Evolutionary conservation across 305 asterid genomes (phyloP).

Genomic region (Fraxinus greggii): DNA sequence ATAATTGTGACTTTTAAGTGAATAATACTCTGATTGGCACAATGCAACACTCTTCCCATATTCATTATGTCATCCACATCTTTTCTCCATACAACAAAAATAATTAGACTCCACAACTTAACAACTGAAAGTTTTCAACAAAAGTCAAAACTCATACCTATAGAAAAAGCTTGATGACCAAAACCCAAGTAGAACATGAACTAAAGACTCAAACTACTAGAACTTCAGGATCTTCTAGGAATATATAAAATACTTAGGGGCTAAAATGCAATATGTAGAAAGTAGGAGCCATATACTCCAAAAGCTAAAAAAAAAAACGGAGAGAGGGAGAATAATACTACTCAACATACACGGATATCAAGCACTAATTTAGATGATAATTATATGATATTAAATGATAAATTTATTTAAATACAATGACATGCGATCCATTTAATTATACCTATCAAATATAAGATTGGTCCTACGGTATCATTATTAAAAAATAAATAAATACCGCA

Average conservation of each 20-base stretch:
- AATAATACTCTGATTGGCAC: not conserved
- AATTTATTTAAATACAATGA: too few species aligned
- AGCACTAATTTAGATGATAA: too few species aligned
- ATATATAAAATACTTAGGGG: not conserved
- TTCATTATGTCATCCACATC: too few species aligned
- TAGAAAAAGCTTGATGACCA: not conserved
- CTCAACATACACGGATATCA: too few species aligned
- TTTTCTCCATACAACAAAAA: not conserved
- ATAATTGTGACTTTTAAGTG: too few species aligned
- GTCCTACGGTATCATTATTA: too few species aligned
- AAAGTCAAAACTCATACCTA: not conserved
- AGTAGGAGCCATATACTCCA: slow-evolving; percentile 14
- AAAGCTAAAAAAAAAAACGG: not conserved
- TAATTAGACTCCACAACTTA: not conserved
- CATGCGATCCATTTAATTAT: too few species aligned
- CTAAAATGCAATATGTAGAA: not conserved
- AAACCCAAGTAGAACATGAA: not conserved
- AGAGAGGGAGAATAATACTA: too few species aligned
- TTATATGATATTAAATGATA: too few species aligned
- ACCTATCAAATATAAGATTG: too few species aligned
- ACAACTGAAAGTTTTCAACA: not conserved
- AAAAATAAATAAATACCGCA: not conserved
- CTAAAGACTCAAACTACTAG: not conserved
- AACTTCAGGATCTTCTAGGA: not conserved
- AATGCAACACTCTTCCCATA: too few species aligned